phyloP scores from a whole-genome alignment of 2,329 filamentous ascomycete species.

The Fusarium gaditjirri region DNA sequence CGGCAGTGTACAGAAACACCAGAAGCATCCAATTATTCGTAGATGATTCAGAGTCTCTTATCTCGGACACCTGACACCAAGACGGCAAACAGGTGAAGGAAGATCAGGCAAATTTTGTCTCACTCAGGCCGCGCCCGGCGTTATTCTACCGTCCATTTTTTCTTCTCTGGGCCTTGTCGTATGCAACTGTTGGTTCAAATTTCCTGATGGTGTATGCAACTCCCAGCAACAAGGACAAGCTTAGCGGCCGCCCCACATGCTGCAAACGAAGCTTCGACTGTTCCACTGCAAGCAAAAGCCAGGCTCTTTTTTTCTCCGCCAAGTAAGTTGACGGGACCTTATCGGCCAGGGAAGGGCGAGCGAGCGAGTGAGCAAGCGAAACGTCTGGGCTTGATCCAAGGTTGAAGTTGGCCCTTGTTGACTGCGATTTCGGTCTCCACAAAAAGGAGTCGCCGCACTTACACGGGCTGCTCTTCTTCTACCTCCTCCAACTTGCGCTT shows the following conservation, averaged over 20 bases:
- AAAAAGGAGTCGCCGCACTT: slow-evolving; percentile 36
- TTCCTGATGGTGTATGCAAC: slow-evolving; percentile 35
- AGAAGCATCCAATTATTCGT: not conserved
- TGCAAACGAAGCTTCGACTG: slow-evolving; percentile 39
- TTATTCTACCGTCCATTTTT: slow-evolving; percentile 10
- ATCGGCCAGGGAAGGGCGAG: slow-evolving; percentile 22
- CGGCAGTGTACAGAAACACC: slow-evolving; percentile 11
- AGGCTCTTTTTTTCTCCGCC: slow-evolving; percentile 19
- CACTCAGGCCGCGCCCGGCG: slow-evolving; percentile 33
- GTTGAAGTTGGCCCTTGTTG: slow-evolving; percentile 5
- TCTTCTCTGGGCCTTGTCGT: slow-evolving; percentile 30
- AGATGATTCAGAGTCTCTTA: slow-evolving; percentile 1
- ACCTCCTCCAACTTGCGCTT: not conserved
- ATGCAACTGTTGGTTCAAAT: slow-evolving; percentile 30
- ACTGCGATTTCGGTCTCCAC: slow-evolving; percentile 32
- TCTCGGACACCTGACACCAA: not conserved
- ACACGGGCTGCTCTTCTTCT: slow-evolving; percentile 22
- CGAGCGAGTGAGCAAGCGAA: not conserved
- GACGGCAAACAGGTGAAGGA: not conserved
- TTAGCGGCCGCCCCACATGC: slow-evolving; percentile 39
- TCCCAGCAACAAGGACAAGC: slow-evolving; percentile 23
- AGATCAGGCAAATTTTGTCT: slow-evolving; percentile 22
- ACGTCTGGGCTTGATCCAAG: slow-evolving; percentile 19
- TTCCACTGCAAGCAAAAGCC: slow-evolving; percentile 9
- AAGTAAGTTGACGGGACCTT: slow-evolving; percentile 25